phyloP scores from a whole-genome alignment of 176 grass and related monocot genomes.

The Oryza meridionalis region DNA sequence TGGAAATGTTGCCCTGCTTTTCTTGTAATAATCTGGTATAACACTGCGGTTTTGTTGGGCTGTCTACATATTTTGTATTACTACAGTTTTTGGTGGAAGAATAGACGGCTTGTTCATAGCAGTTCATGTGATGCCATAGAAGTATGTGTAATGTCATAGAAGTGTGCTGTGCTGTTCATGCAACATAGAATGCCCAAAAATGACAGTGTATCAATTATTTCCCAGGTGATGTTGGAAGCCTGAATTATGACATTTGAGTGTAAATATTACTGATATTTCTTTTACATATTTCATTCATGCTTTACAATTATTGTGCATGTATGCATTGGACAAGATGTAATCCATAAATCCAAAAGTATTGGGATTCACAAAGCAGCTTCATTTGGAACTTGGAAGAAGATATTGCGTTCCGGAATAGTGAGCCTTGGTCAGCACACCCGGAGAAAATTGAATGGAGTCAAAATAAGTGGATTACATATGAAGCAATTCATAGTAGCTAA shows the following conservation, averaged over 20 bases:
- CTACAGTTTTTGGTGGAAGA: not conserved
- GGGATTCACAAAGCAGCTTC: too few species aligned
- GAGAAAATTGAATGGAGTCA: too few species aligned
- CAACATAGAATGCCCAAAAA: not conserved
- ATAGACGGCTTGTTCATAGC: too few species aligned
- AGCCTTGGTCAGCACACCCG: too few species aligned
- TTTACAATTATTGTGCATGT: too few species aligned
- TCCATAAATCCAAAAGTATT: not conserved
- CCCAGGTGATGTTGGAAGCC: not conserved
- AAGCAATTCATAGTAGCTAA: too few species aligned
- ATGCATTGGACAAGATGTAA: not conserved
- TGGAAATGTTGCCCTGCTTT: not conserved
- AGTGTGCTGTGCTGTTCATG: not conserved
- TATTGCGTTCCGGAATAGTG: too few species aligned
- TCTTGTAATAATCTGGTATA: not conserved
- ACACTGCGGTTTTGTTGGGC: not conserved
- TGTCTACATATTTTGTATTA: not conserved
- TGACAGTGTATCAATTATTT: not conserved
- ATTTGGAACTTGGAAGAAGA: too few species aligned
- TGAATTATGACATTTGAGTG: not conserved
- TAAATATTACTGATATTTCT: not conserved
- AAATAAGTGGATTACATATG: too few species aligned
- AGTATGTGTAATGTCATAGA: not conserved
- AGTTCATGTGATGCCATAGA: too few species aligned
- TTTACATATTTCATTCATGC: not conserved